phyloP scores from a whole-genome alignment of 768 basidiomycete species.

The Clavulina sp. region DNA sequence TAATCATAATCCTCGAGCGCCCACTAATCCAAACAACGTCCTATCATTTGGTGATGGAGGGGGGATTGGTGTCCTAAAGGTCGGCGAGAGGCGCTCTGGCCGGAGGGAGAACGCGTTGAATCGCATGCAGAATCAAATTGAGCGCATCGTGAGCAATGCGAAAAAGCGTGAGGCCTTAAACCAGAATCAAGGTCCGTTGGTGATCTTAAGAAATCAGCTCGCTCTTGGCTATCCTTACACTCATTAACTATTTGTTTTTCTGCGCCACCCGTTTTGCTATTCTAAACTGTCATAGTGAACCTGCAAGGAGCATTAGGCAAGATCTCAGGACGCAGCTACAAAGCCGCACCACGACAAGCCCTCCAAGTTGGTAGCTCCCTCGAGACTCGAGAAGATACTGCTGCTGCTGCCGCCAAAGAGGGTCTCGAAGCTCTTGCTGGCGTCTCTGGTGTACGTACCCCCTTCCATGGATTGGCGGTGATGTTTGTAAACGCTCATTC shows the following conservation, averaged over 20 bases:
- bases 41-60: constrained; percentile 70
- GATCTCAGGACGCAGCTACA: constrained; percentile 84
- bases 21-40: constrained; percentile 50
- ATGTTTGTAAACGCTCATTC: background rate
- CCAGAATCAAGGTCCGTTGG: background rate
- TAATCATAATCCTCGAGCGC: no score
- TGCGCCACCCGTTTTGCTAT: no score
- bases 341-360: constrained; percentile 90
- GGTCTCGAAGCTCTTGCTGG: constrained; percentile 9
- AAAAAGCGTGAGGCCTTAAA: constrained; percentile 41
- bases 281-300: constrained; percentile 26
- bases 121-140: constrained; percentile 85
- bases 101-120: constrained; percentile 77
- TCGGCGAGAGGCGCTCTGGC: constrained; percentile 41
- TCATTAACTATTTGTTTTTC: no score
- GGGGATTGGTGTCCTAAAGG: constrained; percentile 55
- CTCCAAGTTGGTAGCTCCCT: constrained; percentile 59
- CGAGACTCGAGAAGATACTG: constrained; percentile 35
- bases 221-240: no score
- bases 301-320: constrained; percentile 89
- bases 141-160: constrained; percentile 86
- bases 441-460: constrained; percentile 3
- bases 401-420: constrained; percentile 14
- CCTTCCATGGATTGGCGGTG: background rate
- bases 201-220: no score